A percentile compares a stretch with the other conserved stretches of the same genome.
Evolutionary conservation across 306 rosid genomes (phyloP).

Genomic region (apple (Malus domestica)): ASM211411v1 NC_041801.1:2126501-2127000

Average conservation of each 20-base stretch:
- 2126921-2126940: conserved; percentile 99
- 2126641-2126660: conserved; percentile 8
- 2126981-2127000: conserved; percentile 2
- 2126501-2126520: conserved; percentile 83
- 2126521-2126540: conserved; percentile 76
- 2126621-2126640: not conserved
- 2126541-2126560: conserved; percentile 7
- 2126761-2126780: conserved; percentile 81
- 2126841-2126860: conserved; percentile 99
- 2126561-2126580: not conserved
- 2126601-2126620: conserved; percentile 11
- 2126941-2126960: conserved; percentile 98
- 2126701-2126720: conserved; percentile 7
- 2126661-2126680: conserved; percentile 15
- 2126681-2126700: conserved; percentile 14
- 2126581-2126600: conserved; percentile 15
- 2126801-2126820: conserved; percentile 86
- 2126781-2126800: conserved; percentile 89
- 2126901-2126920: conserved; percentile 97
- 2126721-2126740: conserved; percentile 15
- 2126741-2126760: conserved; percentile 73
- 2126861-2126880: conserved; percentile 87
- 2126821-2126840: conserved; percentile 81
- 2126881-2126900: conserved; percentile 85
- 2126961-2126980: conserved; percentile 9